phyloP scores from a whole-genome alignment of 2,329 filamentous ascomycete genomes.

The Atkinsonella texensis region DNA sequence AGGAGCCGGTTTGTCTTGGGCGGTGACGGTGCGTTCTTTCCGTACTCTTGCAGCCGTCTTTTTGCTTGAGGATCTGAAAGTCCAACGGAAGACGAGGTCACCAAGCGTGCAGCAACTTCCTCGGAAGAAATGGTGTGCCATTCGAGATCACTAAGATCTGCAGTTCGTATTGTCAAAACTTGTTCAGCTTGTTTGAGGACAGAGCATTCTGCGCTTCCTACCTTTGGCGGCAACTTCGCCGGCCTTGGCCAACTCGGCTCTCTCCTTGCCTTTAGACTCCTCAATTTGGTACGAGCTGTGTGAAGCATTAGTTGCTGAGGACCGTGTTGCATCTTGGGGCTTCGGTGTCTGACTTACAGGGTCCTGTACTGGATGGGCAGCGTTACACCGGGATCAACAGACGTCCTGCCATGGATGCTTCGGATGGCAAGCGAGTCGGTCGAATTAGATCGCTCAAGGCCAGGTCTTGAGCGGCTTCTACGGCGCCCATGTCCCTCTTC shows the following conservation, averaged over 20 bases:
- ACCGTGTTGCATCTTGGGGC: background rate
- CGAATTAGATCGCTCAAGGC: constrained; percentile 15
- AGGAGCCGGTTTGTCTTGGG: constrained; percentile 48
- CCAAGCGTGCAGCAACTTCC: constrained; percentile 48
- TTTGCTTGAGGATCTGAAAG: constrained; percentile 47
- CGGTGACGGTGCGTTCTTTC: constrained; percentile 54
- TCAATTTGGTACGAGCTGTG: constrained; percentile 41
- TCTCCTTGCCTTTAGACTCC: constrained; percentile 36
- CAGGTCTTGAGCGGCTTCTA: constrained; percentile 9
- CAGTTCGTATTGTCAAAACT: background rate
- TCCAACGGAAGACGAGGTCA: constrained; percentile 42
- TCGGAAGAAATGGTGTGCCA: constrained; percentile 52
- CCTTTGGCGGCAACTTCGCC: constrained; percentile 33
- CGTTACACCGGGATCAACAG: constrained; percentile 15
- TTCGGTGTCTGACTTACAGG: constrained; percentile 25
- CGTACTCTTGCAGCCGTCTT: constrained; percentile 45
- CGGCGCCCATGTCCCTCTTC: constrained; percentile 17
- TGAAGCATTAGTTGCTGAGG: background rate
- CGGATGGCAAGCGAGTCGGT: constrained; percentile 29
- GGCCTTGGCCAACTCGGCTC: constrained; percentile 25
- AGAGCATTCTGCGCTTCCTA: constrained; percentile 10
- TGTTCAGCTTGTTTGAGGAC: background rate
- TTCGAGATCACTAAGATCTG: constrained; percentile 50
- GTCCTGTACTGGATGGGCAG: constrained; percentile 45
- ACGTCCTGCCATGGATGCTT: constrained; percentile 20